Percentiles rank a stretch among this genome's conserved stretches.
phyloP scores from a whole-genome alignment of 1,139 yeast genomes.

The Yamadazyma mexicana region DNA sequence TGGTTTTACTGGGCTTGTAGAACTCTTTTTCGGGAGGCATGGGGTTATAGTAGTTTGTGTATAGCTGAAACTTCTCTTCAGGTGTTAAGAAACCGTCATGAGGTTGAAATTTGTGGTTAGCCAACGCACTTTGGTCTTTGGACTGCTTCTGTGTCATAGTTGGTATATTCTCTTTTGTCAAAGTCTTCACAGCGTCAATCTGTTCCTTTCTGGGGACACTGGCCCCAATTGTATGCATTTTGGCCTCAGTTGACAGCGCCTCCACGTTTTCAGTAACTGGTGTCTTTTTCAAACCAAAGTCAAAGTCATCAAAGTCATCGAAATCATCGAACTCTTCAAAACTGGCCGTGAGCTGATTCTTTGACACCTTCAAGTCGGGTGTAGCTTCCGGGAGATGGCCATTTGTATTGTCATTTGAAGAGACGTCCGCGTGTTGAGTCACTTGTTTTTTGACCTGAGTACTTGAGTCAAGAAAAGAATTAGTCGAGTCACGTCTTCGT shows the following conservation, averaged over 20 bases:
- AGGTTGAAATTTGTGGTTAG: conserved; percentile 12
- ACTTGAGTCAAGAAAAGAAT: conserved; percentile 3
- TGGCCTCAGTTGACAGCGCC: neutral
- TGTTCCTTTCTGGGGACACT: neutral
- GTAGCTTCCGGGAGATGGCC: neutral
- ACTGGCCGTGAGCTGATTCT: conserved; percentile 1
- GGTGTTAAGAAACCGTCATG: conserved; percentile 31
- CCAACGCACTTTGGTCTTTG: no score
- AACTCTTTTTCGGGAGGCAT: conserved; percentile 17
- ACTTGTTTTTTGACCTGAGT: neutral
- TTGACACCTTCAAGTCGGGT: neutral
- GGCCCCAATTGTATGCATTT: no score
- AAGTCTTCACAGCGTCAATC: neutral
- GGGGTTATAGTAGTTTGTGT: conserved; percentile 22
- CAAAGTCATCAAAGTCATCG: conserved; percentile 5
- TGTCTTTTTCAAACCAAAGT: no score
- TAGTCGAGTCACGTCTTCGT: neutral
- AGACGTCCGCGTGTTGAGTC: no score
- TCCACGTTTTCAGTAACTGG: conserved; percentile 3
- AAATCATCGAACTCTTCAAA: conserved; percentile 4
- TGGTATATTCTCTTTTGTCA: no score
- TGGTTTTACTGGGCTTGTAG: conserved; percentile 22
- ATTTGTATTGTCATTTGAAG: neutral
- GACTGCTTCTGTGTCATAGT: no score
- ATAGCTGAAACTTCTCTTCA: conserved; percentile 31